Evolutionary conservation across 805 yeast genomes (phyloP).

Genomic region (Maudiozyma serrabonitensis): DNA sequence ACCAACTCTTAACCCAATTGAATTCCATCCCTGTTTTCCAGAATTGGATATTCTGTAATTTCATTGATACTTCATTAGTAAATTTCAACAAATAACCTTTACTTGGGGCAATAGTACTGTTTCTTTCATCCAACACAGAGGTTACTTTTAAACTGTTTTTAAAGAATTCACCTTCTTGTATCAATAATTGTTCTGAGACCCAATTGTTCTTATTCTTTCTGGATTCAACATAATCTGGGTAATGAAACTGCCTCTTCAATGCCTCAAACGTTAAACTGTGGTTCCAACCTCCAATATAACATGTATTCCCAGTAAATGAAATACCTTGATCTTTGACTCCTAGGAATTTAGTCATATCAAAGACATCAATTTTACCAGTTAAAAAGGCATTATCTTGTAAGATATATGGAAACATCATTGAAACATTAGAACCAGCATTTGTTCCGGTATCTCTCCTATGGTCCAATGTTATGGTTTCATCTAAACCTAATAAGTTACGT

Average conservation of each 20-base stretch:
- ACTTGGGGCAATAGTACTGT: conserved; percentile 34
- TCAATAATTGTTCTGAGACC: conserved; percentile 48
- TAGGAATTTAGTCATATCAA: conserved; percentile 13
- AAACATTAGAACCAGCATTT: conserved; percentile 27
- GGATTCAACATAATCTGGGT: conserved; percentile 10
- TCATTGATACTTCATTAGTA: conserved; percentile 36
- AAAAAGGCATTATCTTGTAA: conserved; percentile 35
- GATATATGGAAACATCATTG: conserved; percentile 32
- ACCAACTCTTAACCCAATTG: conserved; percentile 19
- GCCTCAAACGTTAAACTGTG: conserved; percentile 3
- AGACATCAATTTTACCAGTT: conserved; percentile 44
- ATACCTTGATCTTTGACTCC: conserved; percentile 8
- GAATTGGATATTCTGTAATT: conserved; percentile 7
- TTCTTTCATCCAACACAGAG: conserved; percentile 33
- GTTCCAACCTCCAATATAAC: conserved; percentile 6
- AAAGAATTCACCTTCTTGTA: conserved; percentile 50
- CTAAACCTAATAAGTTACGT: conserved; percentile 57
- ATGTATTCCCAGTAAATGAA: conserved; percentile 4
- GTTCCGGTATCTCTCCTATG: conserved; percentile 54
- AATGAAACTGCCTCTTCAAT: conserved; percentile 30
- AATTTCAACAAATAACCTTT: conserved; percentile 36
- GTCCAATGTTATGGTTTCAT: conserved; percentile 48
- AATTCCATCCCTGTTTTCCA: conserved; percentile 28
- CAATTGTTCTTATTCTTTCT: conserved; percentile 32
- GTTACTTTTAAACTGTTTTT: conserved; percentile 46